Evolutionary conservation across 768 basidiomycete genomes (phyloP), one percentile per base, ranked within the genome.

Genomic region (Chiua virens): DNA sequence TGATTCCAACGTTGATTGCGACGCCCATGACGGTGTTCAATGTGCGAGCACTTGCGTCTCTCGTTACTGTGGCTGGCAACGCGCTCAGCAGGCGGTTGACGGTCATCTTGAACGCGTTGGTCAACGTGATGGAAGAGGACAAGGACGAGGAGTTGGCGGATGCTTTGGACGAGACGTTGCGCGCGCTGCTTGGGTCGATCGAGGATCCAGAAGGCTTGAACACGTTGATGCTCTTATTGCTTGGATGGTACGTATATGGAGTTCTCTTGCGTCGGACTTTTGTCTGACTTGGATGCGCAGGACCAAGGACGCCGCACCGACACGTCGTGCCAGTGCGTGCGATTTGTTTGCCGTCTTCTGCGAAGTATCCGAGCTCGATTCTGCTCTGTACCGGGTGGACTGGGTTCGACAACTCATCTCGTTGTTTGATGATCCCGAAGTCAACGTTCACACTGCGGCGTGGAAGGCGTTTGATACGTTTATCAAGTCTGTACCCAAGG

Each of bases 1-100:
- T 98, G 49, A 92, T 99, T 51, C 97, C 95, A 0, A 96, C 94
- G 1, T 75, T 99, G 53, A 94, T 90, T 36, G 82, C 89, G 5
- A 81, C 80, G 8, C 97, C 95, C 0, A 96, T 98, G 82, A 85
- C 94, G 4, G 83, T 87, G 9, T 98, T 98, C 85, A 98, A 98
- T 63, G 92, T 90, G 17, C 85, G 87, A 6, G 97, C 96, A 2
- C 74, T 98, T 10, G 88, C 86, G 3, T 87, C 94, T 0, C 78
- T 99, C 35, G 93, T 98, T 14, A 89, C 90, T 0, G 97, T 98
- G 11, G 97, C 97, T 35, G 96, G 97, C 3, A 81, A 79, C 47
- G 93, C 97, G 0, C 73, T 98, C 47, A 97, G 89, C 71, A 83
- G 82, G 60, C 83, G 95, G 20, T 69, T 98, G 42, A 86, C 80